These are phyloP conservation scores for Hyaloperonospora arabidopsidis DNA, from an alignment of 352 stramenopile genomes.

Conservation along the genomic window DNA sequence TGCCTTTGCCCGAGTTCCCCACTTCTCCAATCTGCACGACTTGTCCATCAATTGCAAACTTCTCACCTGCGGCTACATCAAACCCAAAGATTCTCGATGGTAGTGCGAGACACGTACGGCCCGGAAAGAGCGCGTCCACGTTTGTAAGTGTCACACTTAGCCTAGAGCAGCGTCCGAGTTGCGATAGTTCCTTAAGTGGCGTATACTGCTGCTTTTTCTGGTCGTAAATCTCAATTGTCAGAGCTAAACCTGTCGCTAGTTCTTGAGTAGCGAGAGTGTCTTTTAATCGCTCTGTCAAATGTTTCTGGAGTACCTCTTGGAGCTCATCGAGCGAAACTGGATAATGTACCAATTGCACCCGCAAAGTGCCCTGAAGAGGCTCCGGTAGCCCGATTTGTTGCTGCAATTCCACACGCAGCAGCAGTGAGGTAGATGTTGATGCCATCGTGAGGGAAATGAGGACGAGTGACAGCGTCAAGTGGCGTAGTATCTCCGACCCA, in stretches of 20 bases:
- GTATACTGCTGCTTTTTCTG: slow-evolving; percentile 29
- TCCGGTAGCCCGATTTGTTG: slow-evolving; percentile 21
- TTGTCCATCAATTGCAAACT: slow-evolving; percentile 49
- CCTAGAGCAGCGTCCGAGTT: slow-evolving; percentile 25
- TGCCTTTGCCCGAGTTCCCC: slow-evolving; percentile 78
- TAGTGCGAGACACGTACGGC: slow-evolving; percentile 33
- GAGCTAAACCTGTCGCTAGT: slow-evolving; percentile 7
- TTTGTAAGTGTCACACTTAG: slow-evolving; percentile 35
- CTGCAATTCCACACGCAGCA: slow-evolving; percentile 34
- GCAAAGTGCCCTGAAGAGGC: slow-evolving; percentile 21
- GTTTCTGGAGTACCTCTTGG: slow-evolving; percentile 16
- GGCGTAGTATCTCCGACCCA: no score
- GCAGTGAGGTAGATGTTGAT: slow-evolving; percentile 8
- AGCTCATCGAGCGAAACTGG: slow-evolving; percentile 24
- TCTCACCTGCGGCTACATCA: slow-evolving; percentile 25
- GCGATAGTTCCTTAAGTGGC: slow-evolving; percentile 23
- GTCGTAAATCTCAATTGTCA: slow-evolving; percentile 40
- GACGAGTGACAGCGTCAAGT: slow-evolving; percentile 9
- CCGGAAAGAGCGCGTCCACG: slow-evolving; percentile 15
- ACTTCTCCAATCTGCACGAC: slow-evolving; percentile 52
- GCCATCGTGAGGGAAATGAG: slow-evolving; percentile 13
- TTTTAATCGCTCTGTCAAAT: slow-evolving; percentile 8
- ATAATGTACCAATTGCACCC: slow-evolving; percentile 12
- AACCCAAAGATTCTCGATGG: slow-evolving; percentile 52
- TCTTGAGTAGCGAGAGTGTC: background rate